A percentile compares a stretch with the other conserved stretches of the same genome.
Conservation (phyloP, 108 stramenopile species). For the Ochromonas danica region DNA sequence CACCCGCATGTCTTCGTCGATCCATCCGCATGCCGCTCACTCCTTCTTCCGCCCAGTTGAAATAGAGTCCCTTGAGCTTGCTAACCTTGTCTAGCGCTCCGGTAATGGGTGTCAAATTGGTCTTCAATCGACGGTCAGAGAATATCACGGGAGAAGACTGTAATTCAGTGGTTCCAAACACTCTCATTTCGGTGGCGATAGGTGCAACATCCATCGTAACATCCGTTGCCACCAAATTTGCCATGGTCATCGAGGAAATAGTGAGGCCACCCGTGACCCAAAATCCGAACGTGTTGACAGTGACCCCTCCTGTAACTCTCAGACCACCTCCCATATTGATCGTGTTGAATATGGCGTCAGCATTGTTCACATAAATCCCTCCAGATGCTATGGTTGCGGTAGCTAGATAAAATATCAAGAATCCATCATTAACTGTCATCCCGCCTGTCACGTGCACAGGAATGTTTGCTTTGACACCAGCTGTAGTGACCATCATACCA, state of each 20-base stretch:
- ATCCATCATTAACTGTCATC: background rate
- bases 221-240: too few relatives aligned
- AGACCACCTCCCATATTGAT: too few relatives aligned
- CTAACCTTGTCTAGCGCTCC: background rate
- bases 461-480: background rate
- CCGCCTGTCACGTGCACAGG: background rate
- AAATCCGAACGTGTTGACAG: background rate
- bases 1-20: background rate
- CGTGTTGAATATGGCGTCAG: too few relatives aligned
- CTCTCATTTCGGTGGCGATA: background rate
- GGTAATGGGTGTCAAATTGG: background rate
- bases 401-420: background rate
- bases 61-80: constrained; percentile 4
- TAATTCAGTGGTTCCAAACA: background rate
- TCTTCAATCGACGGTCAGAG: constrained; percentile 12
- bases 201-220: too few relatives aligned
- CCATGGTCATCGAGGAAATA: too few relatives aligned
- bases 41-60: background rate
- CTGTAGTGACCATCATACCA: background rate
- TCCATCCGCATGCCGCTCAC: background rate
- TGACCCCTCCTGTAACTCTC: constrained; percentile 8
- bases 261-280: constrained; percentile 11
- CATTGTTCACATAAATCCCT: too few relatives aligned
- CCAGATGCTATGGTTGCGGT: background rate
- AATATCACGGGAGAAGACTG: background rate